Evolutionary conservation across 179 eudicot species (phyloP), one percentile per base, ranked within the genome.

Genomic region (Beta macrorhiza): DNA sequence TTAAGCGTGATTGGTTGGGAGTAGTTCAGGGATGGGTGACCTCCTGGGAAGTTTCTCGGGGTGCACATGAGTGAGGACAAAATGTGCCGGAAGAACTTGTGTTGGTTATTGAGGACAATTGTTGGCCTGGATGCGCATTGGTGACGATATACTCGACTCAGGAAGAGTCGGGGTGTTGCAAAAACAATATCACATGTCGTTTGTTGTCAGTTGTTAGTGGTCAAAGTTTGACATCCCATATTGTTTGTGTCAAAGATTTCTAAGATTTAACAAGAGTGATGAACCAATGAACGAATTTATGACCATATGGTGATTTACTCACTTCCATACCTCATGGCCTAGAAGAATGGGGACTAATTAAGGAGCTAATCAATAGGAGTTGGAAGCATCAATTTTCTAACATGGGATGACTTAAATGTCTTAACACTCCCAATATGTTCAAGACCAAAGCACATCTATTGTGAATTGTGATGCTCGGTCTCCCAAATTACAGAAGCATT

Each of bases 301-400:
- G 68, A 19, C 3, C 64, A 72, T 80, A 61, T 53, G 78, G 9
- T 37, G 53, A 49, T 49, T 6, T 49, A 9, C 9, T 49, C 59
- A n/a, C 49, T 80, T 78, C 74, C 75, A 67, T 53, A 67, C 78
- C 25, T 81, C 83, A 77, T 74, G 61, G 17, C 83, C 79, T 81
- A 65, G 79, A 56, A 71, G 42, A 75, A 55, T 67, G 83, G 69
- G 75, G 58, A 67, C 20, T 81, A 81, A 75, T 81, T 81, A 81
- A 81, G 75, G 47, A 75, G 59, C 75, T 75, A 81, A 75, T 81
- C 75, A 81, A 81, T 67, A 4, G 12, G 7, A 67, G 64, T 74
- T 16, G 77, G 63, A 55, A 55, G 29, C 25, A 68, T 29, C 49
- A 78, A n/a, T 51, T 42, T 10, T 42, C 29, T 74, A 80, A 53